Percentiles rank a stretch among this genome's conserved stretches.
Conservation (phyloP, 495 filamentous ascomycete species). For the Cudoniella acicularis region DNA sequence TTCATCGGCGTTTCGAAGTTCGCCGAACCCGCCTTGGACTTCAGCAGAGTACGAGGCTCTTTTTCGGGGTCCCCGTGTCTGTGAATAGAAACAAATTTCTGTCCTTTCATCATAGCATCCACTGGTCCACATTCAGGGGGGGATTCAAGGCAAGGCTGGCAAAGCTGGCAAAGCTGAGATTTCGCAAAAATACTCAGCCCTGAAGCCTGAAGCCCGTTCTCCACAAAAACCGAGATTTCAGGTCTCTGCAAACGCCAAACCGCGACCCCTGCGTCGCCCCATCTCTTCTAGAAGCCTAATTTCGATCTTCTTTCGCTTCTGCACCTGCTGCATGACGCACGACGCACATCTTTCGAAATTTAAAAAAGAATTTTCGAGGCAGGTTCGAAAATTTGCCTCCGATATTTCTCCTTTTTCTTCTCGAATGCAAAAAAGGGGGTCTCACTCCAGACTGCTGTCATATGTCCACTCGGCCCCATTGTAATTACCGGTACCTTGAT, state of each 20-base stretch:
- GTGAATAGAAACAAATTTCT: not conserved
- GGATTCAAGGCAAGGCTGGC: not conserved
- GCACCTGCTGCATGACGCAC: not conserved
- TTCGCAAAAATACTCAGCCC: not conserved
- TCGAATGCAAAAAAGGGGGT: not conserved
- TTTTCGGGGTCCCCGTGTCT: not conserved
- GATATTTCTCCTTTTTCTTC: not conserved
- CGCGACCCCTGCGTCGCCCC: not conserved
- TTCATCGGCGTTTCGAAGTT: not conserved
- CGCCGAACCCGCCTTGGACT: not conserved
- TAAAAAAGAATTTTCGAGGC: not conserved
- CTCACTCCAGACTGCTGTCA: not conserved
- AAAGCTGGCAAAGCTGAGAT: not conserved
- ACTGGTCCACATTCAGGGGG: not conserved
- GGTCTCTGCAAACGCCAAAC: not conserved
- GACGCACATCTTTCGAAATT: not conserved
- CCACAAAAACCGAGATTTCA: not conserved
- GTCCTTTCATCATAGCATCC: not conserved
- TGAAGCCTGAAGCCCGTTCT: not conserved
- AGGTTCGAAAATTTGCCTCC: not conserved
- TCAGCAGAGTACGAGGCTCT: not conserved
- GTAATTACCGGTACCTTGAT: not conserved
- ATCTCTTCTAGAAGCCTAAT: not conserved
- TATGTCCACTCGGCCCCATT: not conserved
- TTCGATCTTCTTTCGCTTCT: not conserved